Conservation (phyloP, 805 yeast species). For the Metschnikowia lachancei region DNA sequence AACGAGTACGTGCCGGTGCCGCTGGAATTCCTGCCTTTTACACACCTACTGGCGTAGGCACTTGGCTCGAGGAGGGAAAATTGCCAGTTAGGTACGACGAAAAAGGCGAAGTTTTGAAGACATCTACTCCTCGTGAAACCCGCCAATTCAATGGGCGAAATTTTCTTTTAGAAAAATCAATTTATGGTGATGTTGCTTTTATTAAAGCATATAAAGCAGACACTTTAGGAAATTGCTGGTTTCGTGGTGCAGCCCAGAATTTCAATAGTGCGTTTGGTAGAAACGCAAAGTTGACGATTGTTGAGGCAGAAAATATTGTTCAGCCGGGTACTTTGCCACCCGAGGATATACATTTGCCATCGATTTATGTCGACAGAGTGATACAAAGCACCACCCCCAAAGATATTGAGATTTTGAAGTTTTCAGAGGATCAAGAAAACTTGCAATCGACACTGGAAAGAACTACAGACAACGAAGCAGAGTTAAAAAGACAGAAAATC, state of each 20-base stretch:
- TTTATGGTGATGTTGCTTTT: slow-evolving; percentile 48
- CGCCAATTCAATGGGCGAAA: slow-evolving; percentile 44
- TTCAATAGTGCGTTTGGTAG: slow-evolving; percentile 47
- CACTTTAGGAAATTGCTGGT: slow-evolving; percentile 47
- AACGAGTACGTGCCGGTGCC: slow-evolving; percentile 46
- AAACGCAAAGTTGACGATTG: slow-evolving; percentile 45
- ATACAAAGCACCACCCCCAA: slow-evolving; percentile 43
- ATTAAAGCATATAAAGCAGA: slow-evolving; percentile 46
- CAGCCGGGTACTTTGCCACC: slow-evolving; percentile 45
- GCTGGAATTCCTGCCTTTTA: slow-evolving; percentile 50
- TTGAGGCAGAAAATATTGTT: slow-evolving; percentile 51
- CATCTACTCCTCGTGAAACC: slow-evolving; percentile 39
- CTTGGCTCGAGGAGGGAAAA: slow-evolving; percentile 50
- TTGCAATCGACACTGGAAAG: slow-evolving; percentile 6
- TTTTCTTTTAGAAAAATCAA: slow-evolving; percentile 43
- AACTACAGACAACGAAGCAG: slow-evolving; percentile 14
- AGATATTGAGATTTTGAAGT: slow-evolving; percentile 40
- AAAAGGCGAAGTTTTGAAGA: slow-evolving; percentile 34
- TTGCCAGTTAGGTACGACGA: slow-evolving; percentile 42
- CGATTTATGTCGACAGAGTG: slow-evolving; percentile 41
- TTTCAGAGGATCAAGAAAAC: slow-evolving; percentile 14
- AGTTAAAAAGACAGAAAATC: slow-evolving; percentile 31
- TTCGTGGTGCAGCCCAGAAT: slow-evolving; percentile 45
- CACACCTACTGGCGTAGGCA: slow-evolving; percentile 50
- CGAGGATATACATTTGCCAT: slow-evolving; percentile 47